Base-by-base conservation (phyloP, 2,329 filamentous ascomycete genomes). In the Capronia epimyces region DNA sequence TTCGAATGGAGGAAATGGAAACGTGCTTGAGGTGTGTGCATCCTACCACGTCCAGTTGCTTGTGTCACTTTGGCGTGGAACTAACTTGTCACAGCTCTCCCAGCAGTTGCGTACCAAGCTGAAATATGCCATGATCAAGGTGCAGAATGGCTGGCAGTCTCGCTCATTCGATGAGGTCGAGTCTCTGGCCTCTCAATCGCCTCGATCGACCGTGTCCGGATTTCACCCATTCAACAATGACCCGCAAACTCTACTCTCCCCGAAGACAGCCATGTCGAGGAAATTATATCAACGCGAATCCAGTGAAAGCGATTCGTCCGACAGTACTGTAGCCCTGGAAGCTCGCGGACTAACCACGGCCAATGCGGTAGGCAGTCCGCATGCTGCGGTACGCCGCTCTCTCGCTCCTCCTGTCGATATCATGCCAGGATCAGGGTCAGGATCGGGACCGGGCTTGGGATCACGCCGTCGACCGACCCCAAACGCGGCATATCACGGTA, bases 101-200 rank as follows among this genome's bases (percentile, higher is more conserved):
- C 80, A 83, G 48, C 86, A 91, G 64, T 77, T 97, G 46, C 86
- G 84, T 65, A 84, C 89, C 44, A 86, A 89, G 62, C 77, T 97
- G 22, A 88, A 89, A 5, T 96, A 96, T 68, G 91, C 91, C 58
- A 93, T 95, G 79, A 79, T 94, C 65, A 96, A 95, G 69, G 86
- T 96, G 34, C 88, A 89, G 65, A 83, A 94, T 64, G 89, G 88
- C 52, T 93, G 89, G 85, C 86, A 95, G 69, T 79, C 83, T 20
- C 82, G 85, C 57, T 82, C 82, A 15, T 81, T 93, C 51, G 83
- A 86, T 49, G 86, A 91, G 67, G 80, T 91, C 24, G 88, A 91
- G 69, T 81, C 80, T 41, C 71, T 88, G 34, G 81, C 86, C 8
- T 87, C 86, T 1, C 82, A 85, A 47, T 87, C 84, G 1, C 81